Base-by-base conservation (phyloP, 176 grass and related monocot species). In the Eragrostis curvula region DNA sequence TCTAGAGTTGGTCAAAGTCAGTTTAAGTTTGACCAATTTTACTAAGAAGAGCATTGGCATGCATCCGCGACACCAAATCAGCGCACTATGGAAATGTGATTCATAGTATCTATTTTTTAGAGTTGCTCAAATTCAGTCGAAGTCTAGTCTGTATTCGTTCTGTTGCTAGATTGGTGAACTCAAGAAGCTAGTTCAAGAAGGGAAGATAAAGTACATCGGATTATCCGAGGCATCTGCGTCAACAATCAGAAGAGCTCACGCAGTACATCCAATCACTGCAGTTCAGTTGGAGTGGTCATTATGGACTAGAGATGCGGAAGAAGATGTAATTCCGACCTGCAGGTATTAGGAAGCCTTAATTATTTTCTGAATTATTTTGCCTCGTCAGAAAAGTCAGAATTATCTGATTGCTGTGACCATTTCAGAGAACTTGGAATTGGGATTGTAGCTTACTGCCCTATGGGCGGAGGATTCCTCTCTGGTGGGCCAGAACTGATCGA, bases 121-220 rank as follows among this genome's bases (percentile, higher is more conserved):
- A n/a, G n/a, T n/a, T n/a, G n/a, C n/a, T n/a, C n/a, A n/a, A n/a
- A n/a, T n/a, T n/a, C n/a, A n/a, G n/a, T n/a, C n/a, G n/a, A n/a
- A n/a, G n/a, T n/a, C n/a, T n/a, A n/a, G n/a, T n/a, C n/a, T 51
- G n/a, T 45, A 9, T 57, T 81, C 50, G 25, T 17, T 36, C 17
- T 21, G 3, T 47, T 69, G 5, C 5, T 42, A 94, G 89, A 69
- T 91, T 29, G 81, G 89, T 47, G 92, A 91, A 25, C 83, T 94
- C 16, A 89, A 94, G 57, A 91, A 94, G 23, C 67, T 94, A 27
- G 81, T 91, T 10, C 72, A 91, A 75, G 92, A 89, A 82, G 87
- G 89, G n/a, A 94, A 94, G 74, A 83, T 94, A 28, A 94, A 85
- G 36, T 94, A 89, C 12, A 74, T 94, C 13, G 92, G 92, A 14